These are phyloP conservation scores for Arachnomyces sp. DNA, from an alignment of 2,329 filamentous ascomycete species.

Conservation along the genomic window DNA sequence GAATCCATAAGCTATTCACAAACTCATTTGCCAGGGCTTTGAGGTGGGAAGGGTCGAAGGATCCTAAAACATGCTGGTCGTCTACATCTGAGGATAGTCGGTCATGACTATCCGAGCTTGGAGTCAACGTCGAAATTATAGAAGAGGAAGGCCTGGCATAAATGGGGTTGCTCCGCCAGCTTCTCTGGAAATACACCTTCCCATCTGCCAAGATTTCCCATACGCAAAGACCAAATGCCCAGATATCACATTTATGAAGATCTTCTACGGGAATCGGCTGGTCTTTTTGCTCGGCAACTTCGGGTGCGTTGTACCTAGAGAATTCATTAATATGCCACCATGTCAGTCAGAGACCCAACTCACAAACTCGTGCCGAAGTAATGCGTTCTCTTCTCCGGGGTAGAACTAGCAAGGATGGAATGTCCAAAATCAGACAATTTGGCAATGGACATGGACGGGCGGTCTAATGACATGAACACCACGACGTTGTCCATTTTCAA, in stretches of 20 bases:
- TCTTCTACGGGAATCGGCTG: constrained; percentile 8
- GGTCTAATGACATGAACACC: constrained; percentile 14
- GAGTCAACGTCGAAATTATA: too few species aligned
- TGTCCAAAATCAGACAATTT: constrained; percentile 21
- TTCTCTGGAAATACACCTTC: too few species aligned
- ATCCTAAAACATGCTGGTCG: too few species aligned
- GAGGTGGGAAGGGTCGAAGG: too few species aligned
- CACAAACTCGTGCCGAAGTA: constrained; percentile 11
- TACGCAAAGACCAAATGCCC: constrained; percentile 13
- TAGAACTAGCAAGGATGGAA: constrained; percentile 12
- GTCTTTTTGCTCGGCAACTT: constrained; percentile 5
- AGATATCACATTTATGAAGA: constrained; percentile 14
- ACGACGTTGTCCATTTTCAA: constrained; percentile 23
- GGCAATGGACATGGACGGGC: constrained; percentile 13
- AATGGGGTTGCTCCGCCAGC: too few species aligned
- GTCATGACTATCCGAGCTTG: too few species aligned
- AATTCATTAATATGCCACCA: neutral
- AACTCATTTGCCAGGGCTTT: too few species aligned
- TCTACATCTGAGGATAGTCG: too few species aligned
- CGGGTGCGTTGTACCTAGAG: constrained; percentile 12
- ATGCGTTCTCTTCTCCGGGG: constrained; percentile 2
- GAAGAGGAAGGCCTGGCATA: too few species aligned
- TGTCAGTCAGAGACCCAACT: too few species aligned
- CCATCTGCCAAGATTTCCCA: constrained; percentile 12
- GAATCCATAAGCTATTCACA: too few species aligned